phyloP scores from a whole-genome alignment of 371 early-diverging fungal genomes.

The Mucor velutinosus region DNA sequence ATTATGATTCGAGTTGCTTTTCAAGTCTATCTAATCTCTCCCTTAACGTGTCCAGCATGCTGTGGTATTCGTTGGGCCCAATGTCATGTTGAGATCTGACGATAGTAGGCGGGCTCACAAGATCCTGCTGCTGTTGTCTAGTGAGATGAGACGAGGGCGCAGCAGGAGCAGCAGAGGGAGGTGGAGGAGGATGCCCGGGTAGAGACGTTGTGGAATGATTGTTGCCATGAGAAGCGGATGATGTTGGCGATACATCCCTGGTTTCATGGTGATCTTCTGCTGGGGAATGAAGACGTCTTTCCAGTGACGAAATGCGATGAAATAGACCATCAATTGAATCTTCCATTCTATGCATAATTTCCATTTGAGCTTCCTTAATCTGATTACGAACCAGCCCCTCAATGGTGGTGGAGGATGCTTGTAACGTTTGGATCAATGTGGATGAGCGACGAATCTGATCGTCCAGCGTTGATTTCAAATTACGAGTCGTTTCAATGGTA shows the following conservation, averaged over 20 bases:
- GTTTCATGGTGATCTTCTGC: background rate
- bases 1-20: constrained; percentile 26
- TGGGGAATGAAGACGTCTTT: background rate
- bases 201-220: background rate
- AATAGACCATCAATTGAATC: constrained; percentile 10
- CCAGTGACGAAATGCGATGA: constrained; percentile 7
- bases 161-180: background rate
- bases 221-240: background rate
- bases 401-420: constrained; percentile 72
- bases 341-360: constrained; percentile 45
- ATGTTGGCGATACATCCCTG: background rate
- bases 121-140: background rate
- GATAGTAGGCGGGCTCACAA: constrained; percentile 24
- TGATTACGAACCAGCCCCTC: constrained; percentile 76
- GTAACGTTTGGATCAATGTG: constrained; percentile 76
- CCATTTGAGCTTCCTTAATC: constrained; percentile 74
- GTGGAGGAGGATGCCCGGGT: background rate
- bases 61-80: constrained; percentile 29
- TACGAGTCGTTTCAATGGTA: constrained; percentile 58
- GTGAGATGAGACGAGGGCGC: too few species aligned
- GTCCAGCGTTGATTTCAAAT: constrained; percentile 65
- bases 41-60: constrained; percentile 23
- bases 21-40: constrained; percentile 32
- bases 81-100: constrained; percentile 37
- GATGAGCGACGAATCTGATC: constrained; percentile 79